phyloP scores from a whole-genome alignment of 2,329 filamentous ascomycete species.

The Fusarium kyushuense region DNA sequence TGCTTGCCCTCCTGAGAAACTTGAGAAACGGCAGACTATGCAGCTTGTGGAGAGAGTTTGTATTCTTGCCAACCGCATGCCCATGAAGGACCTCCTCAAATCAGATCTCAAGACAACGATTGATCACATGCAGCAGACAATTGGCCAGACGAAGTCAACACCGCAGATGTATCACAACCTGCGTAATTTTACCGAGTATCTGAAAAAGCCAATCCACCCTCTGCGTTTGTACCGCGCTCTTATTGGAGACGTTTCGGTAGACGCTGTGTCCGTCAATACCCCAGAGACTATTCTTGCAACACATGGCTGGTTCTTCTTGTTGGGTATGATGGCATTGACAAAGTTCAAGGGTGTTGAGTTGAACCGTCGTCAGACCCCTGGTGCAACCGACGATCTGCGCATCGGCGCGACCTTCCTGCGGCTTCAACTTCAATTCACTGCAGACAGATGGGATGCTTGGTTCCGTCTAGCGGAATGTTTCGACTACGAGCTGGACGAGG shows the following conservation, averaged over 20 bases:
- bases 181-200: constrained; percentile 81
- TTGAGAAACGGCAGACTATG: constrained; percentile 84
- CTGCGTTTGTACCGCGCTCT: constrained; percentile 83
- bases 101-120: constrained; percentile 91
- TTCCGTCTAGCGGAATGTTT: constrained; percentile 88
- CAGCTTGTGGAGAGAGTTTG: constrained; percentile 87
- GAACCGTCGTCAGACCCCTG: constrained; percentile 81
- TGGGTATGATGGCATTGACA: constrained; percentile 87
- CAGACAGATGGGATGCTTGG: constrained; percentile 90
- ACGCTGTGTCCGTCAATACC: constrained; percentile 75
- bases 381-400: constrained; percentile 85
- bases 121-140: constrained; percentile 90
- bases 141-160: constrained; percentile 82
- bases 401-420: constrained; percentile 83
- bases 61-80: constrained; percentile 82
- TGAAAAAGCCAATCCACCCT: constrained; percentile 87
- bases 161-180: constrained; percentile 89
- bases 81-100: constrained; percentile 91
- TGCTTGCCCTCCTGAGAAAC: constrained; percentile 78
- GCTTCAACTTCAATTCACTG: constrained; percentile 84
- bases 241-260: constrained; percentile 79
- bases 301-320: constrained; percentile 91
- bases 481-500: constrained; percentile 88
- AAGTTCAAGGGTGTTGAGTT: constrained; percentile 80
- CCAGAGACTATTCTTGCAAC: constrained; percentile 79